phyloP scores from a whole-genome alignment of 2,329 filamentous ascomycete genomes.

The Fusarium sp. region DNA sequence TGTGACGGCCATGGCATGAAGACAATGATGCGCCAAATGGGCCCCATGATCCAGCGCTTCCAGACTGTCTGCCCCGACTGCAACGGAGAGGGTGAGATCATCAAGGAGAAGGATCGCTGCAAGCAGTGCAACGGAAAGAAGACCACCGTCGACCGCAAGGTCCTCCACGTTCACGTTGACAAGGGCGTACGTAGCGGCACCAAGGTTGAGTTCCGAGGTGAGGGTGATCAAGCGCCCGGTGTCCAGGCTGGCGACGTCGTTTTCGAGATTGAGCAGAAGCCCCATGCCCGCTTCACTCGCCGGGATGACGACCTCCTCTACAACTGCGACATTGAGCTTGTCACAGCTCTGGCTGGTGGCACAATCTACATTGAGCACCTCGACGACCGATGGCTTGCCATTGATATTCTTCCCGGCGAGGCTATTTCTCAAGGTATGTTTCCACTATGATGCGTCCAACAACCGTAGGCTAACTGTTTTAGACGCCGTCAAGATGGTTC shows the following conservation, averaged over 20 bases:
- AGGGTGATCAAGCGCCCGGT: slow-evolving; percentile 94
- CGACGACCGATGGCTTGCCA: slow-evolving; percentile 94
- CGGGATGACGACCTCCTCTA: slow-evolving; percentile 97
- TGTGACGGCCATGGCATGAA: slow-evolving; percentile 98
- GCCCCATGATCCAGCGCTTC: slow-evolving; percentile 99
- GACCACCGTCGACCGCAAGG: slow-evolving; percentile 96
- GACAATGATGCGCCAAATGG: slow-evolving; percentile 99
- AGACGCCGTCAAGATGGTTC: slow-evolving; percentile 93
- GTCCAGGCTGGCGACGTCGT: slow-evolving; percentile 95
- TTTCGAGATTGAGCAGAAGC: slow-evolving; percentile 99
- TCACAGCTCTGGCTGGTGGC: slow-evolving; percentile 92
- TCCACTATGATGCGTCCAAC: neutral
- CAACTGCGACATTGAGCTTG: slow-evolving; percentile 92
- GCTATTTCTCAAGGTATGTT: slow-evolving; percentile 88
- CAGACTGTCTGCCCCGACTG: slow-evolving; percentile 99
- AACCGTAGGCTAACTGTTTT: slow-evolving; percentile 34
- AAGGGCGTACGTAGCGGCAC: slow-evolving; percentile 91
- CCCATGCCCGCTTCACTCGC: slow-evolving; percentile 92
- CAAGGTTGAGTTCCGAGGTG: slow-evolving; percentile 96
- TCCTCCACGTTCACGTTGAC: slow-evolving; percentile 97
- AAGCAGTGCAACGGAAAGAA: slow-evolving; percentile 98
- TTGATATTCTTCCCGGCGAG: slow-evolving; percentile 93
- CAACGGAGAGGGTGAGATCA: slow-evolving; percentile 94
- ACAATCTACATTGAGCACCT: slow-evolving; percentile 94
- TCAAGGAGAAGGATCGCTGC: slow-evolving; percentile 97